A percentile compares a stretch with the other conserved stretches of the same genome.
phyloP scores from a whole-genome alignment of 2,329 filamentous ascomycete species.

The Trichophyton equinum region DNA sequence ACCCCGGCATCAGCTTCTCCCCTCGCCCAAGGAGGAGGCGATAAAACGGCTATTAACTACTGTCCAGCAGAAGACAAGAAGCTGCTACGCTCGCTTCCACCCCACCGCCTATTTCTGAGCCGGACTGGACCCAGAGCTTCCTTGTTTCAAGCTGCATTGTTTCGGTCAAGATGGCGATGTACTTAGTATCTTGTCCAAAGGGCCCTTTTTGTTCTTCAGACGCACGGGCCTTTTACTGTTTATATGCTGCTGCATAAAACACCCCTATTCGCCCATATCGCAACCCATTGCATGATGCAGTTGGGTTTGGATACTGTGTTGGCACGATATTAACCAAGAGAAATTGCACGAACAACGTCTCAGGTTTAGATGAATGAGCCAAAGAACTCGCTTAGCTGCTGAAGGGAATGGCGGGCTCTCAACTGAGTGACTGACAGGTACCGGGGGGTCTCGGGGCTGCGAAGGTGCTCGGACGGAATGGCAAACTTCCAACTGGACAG shows the following conservation, averaged over 20 bases:
- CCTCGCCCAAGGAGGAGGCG: background rate
- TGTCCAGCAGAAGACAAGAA: background rate
- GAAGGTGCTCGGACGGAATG: background rate
- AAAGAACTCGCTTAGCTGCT: background rate
- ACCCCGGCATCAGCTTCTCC: background rate
- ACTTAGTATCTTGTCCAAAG: background rate
- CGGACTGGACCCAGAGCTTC: background rate
- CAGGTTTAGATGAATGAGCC: background rate
- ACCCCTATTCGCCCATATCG: background rate
- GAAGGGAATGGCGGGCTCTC: background rate
- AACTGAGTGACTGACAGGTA: background rate
- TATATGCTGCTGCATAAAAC: background rate
- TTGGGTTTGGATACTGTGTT: background rate
- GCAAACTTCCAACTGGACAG: background rate
- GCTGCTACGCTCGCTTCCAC: background rate
- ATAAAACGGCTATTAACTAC: background rate
- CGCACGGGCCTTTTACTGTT: background rate
- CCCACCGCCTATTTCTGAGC: background rate
- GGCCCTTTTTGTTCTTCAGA: background rate
- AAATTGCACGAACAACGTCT: background rate
- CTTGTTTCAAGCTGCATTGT: background rate
- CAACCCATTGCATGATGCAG: background rate
- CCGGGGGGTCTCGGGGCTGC: background rate
- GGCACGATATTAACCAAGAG: constrained; percentile 1
- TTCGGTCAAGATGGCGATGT: background rate